Conservation (phyloP, 768 basidiomycete genomes). For the Trametes coccinea region DNA sequence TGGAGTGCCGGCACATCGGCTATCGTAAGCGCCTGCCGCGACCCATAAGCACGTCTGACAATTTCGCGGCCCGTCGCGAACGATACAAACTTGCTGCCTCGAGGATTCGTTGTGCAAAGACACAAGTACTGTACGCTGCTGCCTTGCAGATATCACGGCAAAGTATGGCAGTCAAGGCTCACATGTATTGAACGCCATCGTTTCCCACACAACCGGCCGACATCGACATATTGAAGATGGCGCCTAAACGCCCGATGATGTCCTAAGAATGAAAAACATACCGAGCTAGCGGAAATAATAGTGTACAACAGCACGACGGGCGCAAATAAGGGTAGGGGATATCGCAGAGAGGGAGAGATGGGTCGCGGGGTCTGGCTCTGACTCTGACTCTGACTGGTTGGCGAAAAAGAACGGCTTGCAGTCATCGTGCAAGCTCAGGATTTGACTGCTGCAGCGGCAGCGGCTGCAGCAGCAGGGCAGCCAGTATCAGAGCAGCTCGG, state of each 20-base stretch:
- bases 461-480: slow-evolving; percentile 4
- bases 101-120: neutral
- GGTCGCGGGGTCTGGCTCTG: too few relatives aligned
- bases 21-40: neutral
- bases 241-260: neutral
- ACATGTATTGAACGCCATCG: neutral
- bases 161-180: neutral
- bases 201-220: neutral
- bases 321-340: slow-evolving; percentile 8
- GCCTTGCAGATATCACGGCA: too few relatives aligned
- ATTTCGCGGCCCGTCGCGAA: neutral
- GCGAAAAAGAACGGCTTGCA: neutral
- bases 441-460: slow-evolving; percentile 8
- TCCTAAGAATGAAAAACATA: slow-evolving; percentile 2
- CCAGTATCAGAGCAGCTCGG: slow-evolving; percentile 12
- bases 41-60: neutral
- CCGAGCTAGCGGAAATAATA: slow-evolving; percentile 12
- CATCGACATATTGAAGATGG: neutral
- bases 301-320: slow-evolving; percentile 14
- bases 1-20: slow-evolving; percentile 7
- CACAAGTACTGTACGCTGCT: too few relatives aligned
- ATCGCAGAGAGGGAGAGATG: neutral
- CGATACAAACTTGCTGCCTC: neutral
- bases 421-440: slow-evolving; percentile 1
- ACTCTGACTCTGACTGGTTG: neutral